These are phyloP conservation scores for Leishmania major DNA, from an alignment of 208 protist genomes.

Conservation along the genomic window DNA sequence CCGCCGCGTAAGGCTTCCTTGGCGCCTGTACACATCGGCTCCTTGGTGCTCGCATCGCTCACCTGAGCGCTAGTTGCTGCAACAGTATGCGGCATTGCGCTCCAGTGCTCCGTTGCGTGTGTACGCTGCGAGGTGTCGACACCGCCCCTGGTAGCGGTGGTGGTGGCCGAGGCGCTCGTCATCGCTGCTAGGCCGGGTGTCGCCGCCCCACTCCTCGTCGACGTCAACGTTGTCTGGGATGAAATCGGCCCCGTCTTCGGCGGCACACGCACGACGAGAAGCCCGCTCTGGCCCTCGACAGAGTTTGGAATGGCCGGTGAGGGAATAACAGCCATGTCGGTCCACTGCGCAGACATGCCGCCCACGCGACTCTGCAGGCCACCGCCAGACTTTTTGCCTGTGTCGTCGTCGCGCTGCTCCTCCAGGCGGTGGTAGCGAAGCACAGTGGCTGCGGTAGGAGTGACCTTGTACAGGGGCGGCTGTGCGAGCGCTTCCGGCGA, in stretches of 20 bases:
- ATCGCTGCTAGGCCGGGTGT: not conserved
- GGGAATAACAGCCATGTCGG: slow-evolving; percentile 34
- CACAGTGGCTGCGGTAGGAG: slow-evolving; percentile 23
- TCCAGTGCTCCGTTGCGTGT: not conserved
- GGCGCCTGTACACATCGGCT: not conserved
- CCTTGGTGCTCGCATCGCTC: not conserved
- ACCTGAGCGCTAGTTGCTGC: not conserved
- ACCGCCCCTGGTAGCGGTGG: not conserved
- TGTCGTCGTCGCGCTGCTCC: not conserved
- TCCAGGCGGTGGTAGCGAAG: slow-evolving; percentile 25
- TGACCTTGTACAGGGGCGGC: slow-evolving; percentile 33
- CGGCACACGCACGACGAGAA: slow-evolving; percentile 21
- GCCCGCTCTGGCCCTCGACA: slow-evolving; percentile 32
- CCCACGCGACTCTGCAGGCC: slow-evolving; percentile 14
- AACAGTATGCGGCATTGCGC: not conserved
- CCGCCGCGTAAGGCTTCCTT: not conserved
- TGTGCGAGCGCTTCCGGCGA: not conserved
- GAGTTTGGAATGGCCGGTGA: slow-evolving; percentile 40
- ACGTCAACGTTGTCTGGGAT: not conserved
- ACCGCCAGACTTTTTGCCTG: not conserved
- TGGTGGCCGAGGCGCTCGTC: not conserved
- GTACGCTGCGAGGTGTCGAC: not conserved
- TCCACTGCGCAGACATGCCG: slow-evolving; percentile 25
- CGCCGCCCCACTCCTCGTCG: not conserved
- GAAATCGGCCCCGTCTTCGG: not conserved